phyloP scores from a whole-genome alignment of 805 yeast genomes.

The Hanseniaspora jakobsenii region DNA sequence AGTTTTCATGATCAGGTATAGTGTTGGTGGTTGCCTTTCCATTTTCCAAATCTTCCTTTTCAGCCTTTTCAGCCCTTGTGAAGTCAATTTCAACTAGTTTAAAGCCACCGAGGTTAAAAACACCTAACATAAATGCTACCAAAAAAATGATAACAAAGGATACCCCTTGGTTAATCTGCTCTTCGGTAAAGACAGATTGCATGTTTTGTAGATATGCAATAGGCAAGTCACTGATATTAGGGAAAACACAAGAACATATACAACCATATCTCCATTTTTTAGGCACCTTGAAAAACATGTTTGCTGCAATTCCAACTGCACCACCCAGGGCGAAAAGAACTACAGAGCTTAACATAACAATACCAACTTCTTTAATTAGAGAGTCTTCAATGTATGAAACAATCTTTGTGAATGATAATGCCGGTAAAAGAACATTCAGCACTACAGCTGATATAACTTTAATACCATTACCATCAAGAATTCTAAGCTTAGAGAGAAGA shows the following conservation, averaged over 20 bases:
- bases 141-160: constrained; percentile 73
- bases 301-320: constrained; percentile 31
- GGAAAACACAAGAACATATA: constrained; percentile 56
- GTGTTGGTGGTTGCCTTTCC: constrained; percentile 18
- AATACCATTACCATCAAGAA: constrained; percentile 50
- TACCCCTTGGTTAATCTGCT: constrained; percentile 60
- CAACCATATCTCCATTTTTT: constrained; percentile 62
- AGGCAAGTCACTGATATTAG: constrained; percentile 66
- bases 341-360: constrained; percentile 42
- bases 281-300: constrained; percentile 37
- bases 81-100: constrained; percentile 62
- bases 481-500: constrained; percentile 43
- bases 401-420: constrained; percentile 51
- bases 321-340: constrained; percentile 43
- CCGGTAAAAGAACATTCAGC: constrained; percentile 51
- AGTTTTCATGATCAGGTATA: constrained; percentile 15
- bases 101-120: constrained; percentile 69
- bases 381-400: constrained; percentile 47
- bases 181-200: constrained; percentile 44
- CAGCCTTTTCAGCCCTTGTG: constrained; percentile 19
- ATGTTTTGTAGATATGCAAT: constrained; percentile 64
- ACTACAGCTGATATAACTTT: constrained; percentile 54
- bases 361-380: constrained; percentile 60
- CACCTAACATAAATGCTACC: constrained; percentile 49
- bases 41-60: constrained; percentile 21